phyloP scores from a whole-genome alignment of 441 rosid species.

The Viola pubescens region DNA sequence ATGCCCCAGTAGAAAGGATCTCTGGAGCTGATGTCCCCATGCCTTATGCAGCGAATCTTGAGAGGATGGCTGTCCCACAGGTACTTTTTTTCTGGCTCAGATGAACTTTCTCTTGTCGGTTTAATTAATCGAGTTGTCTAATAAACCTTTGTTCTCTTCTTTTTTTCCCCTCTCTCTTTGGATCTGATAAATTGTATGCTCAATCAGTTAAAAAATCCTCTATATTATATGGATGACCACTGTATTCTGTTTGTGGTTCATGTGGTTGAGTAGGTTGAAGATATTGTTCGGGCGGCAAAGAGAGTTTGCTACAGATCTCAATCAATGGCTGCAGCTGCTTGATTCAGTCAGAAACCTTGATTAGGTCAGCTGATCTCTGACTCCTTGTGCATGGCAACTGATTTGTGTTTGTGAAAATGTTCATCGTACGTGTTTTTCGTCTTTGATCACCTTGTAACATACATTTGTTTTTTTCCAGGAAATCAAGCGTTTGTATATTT shows the following conservation, averaged over 20 bases:
- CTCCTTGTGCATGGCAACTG: background rate
- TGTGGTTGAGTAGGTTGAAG: constrained; percentile 45
- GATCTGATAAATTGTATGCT: no score
- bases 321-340: constrained; percentile 44
- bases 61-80: constrained; percentile 92
- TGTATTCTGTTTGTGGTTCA: constrained; percentile 3
- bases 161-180: background rate
- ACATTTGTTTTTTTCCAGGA: constrained; percentile 11
- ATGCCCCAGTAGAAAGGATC: constrained; percentile 83
- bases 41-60: constrained; percentile 92
- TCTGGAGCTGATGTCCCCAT: constrained; percentile 90
- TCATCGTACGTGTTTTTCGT: background rate
- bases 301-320: constrained; percentile 67
- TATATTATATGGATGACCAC: no score
- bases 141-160: background rate
- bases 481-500: constrained; percentile 10
- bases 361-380: constrained; percentile 19
- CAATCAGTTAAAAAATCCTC: no score
- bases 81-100: constrained; percentile 21
- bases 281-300: constrained; percentile 68
- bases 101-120: no score
- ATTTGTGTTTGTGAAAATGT: background rate
- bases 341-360: constrained; percentile 10
- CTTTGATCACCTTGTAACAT: background rate
- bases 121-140: no score